Percentiles rank a stretch among this genome's conserved stretches.
Evolutionary conservation across 2,329 filamentous ascomycete genomes (phyloP).

Genomic region (Curvularia verruculosa): DNA sequence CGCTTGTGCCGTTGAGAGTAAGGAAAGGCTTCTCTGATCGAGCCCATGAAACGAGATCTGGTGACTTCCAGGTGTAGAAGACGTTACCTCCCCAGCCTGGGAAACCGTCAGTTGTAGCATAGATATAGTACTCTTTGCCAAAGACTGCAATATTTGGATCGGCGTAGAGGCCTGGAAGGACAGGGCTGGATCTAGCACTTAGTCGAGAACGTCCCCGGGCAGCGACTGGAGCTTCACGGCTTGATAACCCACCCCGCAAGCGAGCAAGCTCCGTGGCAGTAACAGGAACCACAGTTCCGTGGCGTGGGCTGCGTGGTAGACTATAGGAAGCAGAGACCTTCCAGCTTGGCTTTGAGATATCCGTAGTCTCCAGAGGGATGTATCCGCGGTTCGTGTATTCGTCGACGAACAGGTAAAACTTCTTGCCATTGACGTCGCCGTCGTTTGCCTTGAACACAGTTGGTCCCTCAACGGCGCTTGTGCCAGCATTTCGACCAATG

Average conservation of each 20-base stretch:
- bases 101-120: conserved; percentile 37
- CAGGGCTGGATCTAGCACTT: conserved; percentile 21
- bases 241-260: conserved; percentile 28
- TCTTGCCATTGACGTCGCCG: conserved; percentile 57
- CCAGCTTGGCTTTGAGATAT: conserved; percentile 59
- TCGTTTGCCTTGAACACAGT: conserved; percentile 60
- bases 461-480: conserved; percentile 58
- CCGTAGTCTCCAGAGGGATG: conserved; percentile 59
- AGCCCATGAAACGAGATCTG: conserved; percentile 35
- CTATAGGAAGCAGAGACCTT: conserved; percentile 54
- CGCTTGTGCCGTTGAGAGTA: conserved; percentile 35
- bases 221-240: conserved; percentile 50
- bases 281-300: conserved; percentile 61
- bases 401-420: conserved; percentile 63
- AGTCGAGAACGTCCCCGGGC: conserved; percentile 50
- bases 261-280: conserved; percentile 55
- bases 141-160: conserved; percentile 40
- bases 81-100: conserved; percentile 35
- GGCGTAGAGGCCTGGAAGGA: conserved; percentile 34
- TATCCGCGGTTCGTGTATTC: conserved; percentile 61
- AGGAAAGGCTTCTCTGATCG: conserved; percentile 30
- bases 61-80: conserved; percentile 38
- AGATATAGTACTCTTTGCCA: conserved; percentile 35
- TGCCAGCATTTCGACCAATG: conserved; percentile 59
- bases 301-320: conserved; percentile 58